phyloP scores from a whole-genome alignment of 768 basidiomycete species.

The Macrolepiota albuminosa region DNA sequence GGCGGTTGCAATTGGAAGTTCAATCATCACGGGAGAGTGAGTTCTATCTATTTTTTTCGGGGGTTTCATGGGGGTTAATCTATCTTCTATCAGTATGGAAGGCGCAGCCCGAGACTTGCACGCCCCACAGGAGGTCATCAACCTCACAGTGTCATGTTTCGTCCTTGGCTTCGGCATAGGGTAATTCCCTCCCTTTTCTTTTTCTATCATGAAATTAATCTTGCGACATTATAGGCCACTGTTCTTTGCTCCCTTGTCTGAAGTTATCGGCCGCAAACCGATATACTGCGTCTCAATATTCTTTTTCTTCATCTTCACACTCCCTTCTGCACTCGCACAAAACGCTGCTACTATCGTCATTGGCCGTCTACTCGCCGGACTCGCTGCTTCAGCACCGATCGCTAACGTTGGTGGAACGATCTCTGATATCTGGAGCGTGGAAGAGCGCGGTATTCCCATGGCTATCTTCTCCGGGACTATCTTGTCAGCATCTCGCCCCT shows the following conservation, averaged over 20 bases:
- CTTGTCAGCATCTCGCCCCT: slow-evolving; percentile 26
- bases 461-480: slow-evolving; percentile 43
- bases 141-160: slow-evolving; percentile 39
- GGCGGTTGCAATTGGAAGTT: slow-evolving; percentile 32
- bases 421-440: slow-evolving; percentile 36
- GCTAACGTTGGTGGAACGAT: slow-evolving; percentile 42
- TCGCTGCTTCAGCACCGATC: slow-evolving; percentile 14
- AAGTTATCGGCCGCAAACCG: slow-evolving; percentile 32
- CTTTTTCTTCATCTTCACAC: slow-evolving; percentile 41
- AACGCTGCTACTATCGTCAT: slow-evolving; percentile 24
- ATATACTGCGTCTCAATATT: slow-evolving; percentile 33
- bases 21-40: slow-evolving; percentile 37
- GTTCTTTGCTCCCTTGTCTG: slow-evolving; percentile 34
- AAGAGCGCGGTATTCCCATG: slow-evolving; percentile 42
- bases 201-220: background rate
- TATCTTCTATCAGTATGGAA: slow-evolving; percentile 20
- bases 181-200: slow-evolving; percentile 18
- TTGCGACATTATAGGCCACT: slow-evolving; percentile 27
- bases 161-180: slow-evolving; percentile 40
- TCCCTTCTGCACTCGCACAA: slow-evolving; percentile 34
- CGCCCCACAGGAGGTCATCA: slow-evolving; percentile 31
- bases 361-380: slow-evolving; percentile 31
- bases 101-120: slow-evolving; percentile 28
- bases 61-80: background rate
- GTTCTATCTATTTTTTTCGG: slow-evolving; percentile 7